phyloP scores from a whole-genome alignment of 176 grass and related monocot species.

The Cymbopogon citratus region DNA sequence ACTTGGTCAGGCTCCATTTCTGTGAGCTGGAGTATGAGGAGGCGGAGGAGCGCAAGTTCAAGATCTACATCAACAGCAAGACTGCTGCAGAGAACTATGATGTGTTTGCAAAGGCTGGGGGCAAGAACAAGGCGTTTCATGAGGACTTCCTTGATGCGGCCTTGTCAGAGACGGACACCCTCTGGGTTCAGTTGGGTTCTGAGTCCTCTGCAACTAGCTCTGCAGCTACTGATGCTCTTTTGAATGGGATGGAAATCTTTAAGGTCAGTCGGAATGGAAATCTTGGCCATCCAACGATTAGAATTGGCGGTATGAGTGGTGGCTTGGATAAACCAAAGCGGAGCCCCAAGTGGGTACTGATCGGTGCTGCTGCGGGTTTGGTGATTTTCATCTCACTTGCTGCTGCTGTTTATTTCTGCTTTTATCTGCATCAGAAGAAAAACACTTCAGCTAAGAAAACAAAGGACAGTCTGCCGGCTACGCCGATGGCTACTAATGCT shows the following conservation, averaged over 20 bases:
- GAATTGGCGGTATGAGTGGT: slow-evolving; percentile 33
- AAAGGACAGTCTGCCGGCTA: slow-evolving; percentile 35
- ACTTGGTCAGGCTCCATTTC: slow-evolving; percentile 85
- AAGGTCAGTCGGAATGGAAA: slow-evolving; percentile 76
- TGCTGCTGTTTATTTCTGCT: slow-evolving; percentile 28
- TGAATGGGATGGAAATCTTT: slow-evolving; percentile 97
- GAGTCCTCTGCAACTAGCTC: slow-evolving; percentile 52
- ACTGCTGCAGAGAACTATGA: slow-evolving; percentile 86
- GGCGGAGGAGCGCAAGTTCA: slow-evolving; percentile 67
- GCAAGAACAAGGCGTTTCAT: slow-evolving; percentile 86
- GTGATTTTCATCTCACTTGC: slow-evolving; percentile 40
- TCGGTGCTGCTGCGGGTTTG: slow-evolving; percentile 44
- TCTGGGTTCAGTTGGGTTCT: slow-evolving; percentile 89
- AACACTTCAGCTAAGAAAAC: slow-evolving; percentile 22
- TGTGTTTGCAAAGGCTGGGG: slow-evolving; percentile 62
- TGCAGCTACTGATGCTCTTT: slow-evolving; percentile 59
- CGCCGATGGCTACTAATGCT: slow-evolving; percentile 38
- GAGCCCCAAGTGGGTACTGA: slow-evolving; percentile 48
- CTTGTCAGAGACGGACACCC: slow-evolving; percentile 55
- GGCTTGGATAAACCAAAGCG: slow-evolving; percentile 25
- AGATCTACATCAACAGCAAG: slow-evolving; percentile 94
- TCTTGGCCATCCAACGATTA: slow-evolving; percentile 64
- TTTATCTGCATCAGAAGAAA: slow-evolving; percentile 31
- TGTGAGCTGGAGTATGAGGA: slow-evolving; percentile 76
- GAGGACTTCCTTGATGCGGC: slow-evolving; percentile 75